A percentile compares a stretch with the other conserved stretches of the same genome.
Evolutionary conservation across 2,329 filamentous ascomycete species (phyloP).

Genomic region (Aspergillus uvarum): DNA sequence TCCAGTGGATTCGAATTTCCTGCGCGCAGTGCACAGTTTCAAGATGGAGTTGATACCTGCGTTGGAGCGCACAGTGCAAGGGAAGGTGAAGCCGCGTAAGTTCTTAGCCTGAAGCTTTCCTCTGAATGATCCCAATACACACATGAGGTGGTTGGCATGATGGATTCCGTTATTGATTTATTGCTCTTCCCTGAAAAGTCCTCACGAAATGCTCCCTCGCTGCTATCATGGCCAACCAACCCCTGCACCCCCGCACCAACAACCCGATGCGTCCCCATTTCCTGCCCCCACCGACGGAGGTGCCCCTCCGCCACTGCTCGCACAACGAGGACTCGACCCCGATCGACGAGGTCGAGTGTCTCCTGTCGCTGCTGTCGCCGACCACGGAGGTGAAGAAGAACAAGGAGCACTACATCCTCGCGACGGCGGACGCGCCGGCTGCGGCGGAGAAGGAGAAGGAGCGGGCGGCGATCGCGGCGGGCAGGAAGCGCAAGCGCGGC

Average conservation of each 20-base stretch:
- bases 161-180: neutral
- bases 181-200: slow-evolving; percentile 52
- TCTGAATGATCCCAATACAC: neutral
- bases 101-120: slow-evolving; percentile 14
- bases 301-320: slow-evolving; percentile 49
- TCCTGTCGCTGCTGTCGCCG: slow-evolving; percentile 46
- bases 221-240: slow-evolving; percentile 42
- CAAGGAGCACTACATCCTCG: slow-evolving; percentile 50
- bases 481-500: slow-evolving; percentile 35
- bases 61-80: slow-evolving; percentile 80
- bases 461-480: slow-evolving; percentile 18
- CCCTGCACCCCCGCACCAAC: slow-evolving; percentile 40
- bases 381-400: slow-evolving; percentile 43
- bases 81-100: slow-evolving; percentile 77
- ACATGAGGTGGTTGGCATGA: neutral
- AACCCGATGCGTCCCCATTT: slow-evolving; percentile 42
- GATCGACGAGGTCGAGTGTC: slow-evolving; percentile 46
- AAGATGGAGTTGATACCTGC: slow-evolving; percentile 84
- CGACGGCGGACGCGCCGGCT: slow-evolving; percentile 42
- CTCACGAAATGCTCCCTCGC: slow-evolving; percentile 67
- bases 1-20: slow-evolving; percentile 77
- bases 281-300: slow-evolving; percentile 46
- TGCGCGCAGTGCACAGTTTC: slow-evolving; percentile 76
- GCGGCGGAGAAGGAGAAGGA: slow-evolving; percentile 23
- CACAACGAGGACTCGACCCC: slow-evolving; percentile 44